These are phyloP conservation scores for Apiospora hydei DNA, from an alignment of 2,329 filamentous ascomycete species.

Conservation along the genomic window DNA sequence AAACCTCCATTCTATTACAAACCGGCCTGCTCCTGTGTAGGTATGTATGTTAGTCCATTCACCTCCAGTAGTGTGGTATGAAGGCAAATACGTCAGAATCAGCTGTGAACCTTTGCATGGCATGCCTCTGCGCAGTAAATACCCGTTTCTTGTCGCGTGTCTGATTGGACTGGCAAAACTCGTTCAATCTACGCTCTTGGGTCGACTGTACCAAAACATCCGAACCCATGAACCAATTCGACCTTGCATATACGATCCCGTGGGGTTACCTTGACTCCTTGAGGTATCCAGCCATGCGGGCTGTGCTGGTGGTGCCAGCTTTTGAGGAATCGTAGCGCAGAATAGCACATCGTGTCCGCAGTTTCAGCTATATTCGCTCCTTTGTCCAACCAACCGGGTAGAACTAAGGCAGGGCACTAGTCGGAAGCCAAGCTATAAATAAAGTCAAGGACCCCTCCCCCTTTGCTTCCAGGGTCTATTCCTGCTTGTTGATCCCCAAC, in stretches of 20 bases:
- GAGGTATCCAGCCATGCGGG: background rate
- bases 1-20: background rate
- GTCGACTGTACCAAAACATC: background rate
- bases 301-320: constrained; percentile 15
- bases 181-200: background rate
- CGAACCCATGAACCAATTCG: constrained; percentile 3
- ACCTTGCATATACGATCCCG: constrained; percentile 15
- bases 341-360: constrained; percentile 13
- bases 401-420: background rate
- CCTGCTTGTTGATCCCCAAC: constrained; percentile 4
- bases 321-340: background rate
- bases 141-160: background rate
- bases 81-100: constrained; percentile 14
- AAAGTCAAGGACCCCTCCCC: constrained; percentile 18
- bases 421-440: constrained; percentile 18
- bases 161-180: background rate
- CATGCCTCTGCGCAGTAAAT: background rate
- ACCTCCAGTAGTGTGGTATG: background rate
- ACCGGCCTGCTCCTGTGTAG: background rate
- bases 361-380: constrained; percentile 19
- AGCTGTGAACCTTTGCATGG: background rate
- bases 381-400: constrained; percentile 20
- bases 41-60: background rate
- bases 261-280: background rate
- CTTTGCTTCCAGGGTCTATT: constrained; percentile 4